These are phyloP conservation scores for Diaporthe sp. DNA, from an alignment of 2,329 filamentous ascomycete species.

Conservation along the genomic window DNA sequence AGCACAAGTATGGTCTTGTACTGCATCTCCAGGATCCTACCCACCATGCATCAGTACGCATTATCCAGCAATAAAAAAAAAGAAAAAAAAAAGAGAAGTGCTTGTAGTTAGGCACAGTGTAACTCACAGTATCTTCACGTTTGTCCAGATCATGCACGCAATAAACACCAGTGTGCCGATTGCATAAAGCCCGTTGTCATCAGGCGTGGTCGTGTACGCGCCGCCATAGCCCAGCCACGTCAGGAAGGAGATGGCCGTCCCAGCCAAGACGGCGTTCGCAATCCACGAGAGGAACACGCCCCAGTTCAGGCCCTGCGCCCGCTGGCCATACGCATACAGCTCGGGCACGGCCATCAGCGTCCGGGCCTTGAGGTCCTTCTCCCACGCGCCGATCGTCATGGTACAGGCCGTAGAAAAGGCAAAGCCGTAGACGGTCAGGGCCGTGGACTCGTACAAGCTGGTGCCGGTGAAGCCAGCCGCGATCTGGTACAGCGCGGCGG, in stretches of 20 bases:
- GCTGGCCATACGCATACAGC: conserved; percentile 87
- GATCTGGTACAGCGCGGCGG: conserved; percentile 86
- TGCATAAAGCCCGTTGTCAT: conserved; percentile 80
- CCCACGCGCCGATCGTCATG: conserved; percentile 90
- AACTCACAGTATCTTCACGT: conserved; percentile 80
- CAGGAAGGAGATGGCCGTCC: conserved; percentile 76
- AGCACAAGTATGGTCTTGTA: conserved; percentile 78
- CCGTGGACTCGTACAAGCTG: conserved; percentile 86
- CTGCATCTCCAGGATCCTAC: conserved; percentile 80
- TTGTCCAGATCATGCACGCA: conserved; percentile 79
- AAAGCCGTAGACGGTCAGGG: conserved; percentile 86
- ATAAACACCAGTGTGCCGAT: conserved; percentile 81
- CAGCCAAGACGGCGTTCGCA: conserved; percentile 78
- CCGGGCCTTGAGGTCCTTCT: conserved; percentile 86
- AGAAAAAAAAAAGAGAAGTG: not conserved
- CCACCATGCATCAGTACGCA: conserved; percentile 45
- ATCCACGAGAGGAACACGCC: conserved; percentile 83
- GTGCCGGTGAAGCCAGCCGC: conserved; percentile 92
- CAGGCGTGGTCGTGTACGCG: conserved; percentile 59
- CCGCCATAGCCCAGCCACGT: conserved; percentile 68
- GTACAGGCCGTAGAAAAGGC: conserved; percentile 92
- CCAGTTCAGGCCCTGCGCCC: conserved; percentile 79
- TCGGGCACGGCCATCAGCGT: conserved; percentile 94
- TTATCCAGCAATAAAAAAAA: not conserved
- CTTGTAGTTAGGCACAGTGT: not conserved